phyloP scores from a whole-genome alignment of 2,329 filamentous ascomycete genomes.

The Phyllosticta citriasiana region DNA sequence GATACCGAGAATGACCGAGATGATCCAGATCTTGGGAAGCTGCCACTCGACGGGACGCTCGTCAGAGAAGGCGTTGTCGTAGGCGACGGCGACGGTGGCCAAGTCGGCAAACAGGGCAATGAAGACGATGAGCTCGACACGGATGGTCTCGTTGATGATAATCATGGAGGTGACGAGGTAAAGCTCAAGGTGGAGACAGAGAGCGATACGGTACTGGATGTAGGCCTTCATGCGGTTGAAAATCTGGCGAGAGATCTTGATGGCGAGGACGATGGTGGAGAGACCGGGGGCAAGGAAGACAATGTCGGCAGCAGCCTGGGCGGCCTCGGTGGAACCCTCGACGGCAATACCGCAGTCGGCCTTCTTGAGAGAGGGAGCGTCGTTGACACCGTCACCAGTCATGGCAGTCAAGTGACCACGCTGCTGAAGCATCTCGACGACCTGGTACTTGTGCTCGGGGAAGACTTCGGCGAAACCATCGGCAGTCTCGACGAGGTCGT shows the following conservation, averaged over 20 bases:
- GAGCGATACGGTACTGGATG: slow-evolving; percentile 67
- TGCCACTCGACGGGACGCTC: slow-evolving; percentile 70
- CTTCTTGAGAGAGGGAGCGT: slow-evolving; percentile 64
- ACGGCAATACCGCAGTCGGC: slow-evolving; percentile 66
- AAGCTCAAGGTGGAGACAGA: slow-evolving; percentile 64
- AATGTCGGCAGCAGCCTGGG: slow-evolving; percentile 63
- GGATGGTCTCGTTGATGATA: slow-evolving; percentile 68
- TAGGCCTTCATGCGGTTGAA: slow-evolving; percentile 73
- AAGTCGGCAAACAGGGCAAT: slow-evolving; percentile 70
- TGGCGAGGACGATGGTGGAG: slow-evolving; percentile 60
- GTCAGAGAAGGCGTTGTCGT: slow-evolving; percentile 71
- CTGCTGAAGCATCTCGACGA: slow-evolving; percentile 67
- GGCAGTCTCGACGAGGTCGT: slow-evolving; percentile 66
- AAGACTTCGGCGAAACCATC: slow-evolving; percentile 67
- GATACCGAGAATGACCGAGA: slow-evolving; percentile 57
- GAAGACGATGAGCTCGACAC: slow-evolving; percentile 65
- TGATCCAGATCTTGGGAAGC: slow-evolving; percentile 72
- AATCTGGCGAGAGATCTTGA: slow-evolving; percentile 65
- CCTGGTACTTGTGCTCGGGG: slow-evolving; percentile 67
- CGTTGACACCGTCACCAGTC: slow-evolving; percentile 68
- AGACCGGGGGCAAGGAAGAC: slow-evolving; percentile 66
- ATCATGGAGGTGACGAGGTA: slow-evolving; percentile 71
- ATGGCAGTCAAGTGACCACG: slow-evolving; percentile 64
- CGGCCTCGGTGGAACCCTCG: slow-evolving; percentile 61
- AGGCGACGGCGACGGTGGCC: slow-evolving; percentile 68